Conservation (phyloP, 352 stramenopile species). For the Phytophthora nicotianae region DNA sequence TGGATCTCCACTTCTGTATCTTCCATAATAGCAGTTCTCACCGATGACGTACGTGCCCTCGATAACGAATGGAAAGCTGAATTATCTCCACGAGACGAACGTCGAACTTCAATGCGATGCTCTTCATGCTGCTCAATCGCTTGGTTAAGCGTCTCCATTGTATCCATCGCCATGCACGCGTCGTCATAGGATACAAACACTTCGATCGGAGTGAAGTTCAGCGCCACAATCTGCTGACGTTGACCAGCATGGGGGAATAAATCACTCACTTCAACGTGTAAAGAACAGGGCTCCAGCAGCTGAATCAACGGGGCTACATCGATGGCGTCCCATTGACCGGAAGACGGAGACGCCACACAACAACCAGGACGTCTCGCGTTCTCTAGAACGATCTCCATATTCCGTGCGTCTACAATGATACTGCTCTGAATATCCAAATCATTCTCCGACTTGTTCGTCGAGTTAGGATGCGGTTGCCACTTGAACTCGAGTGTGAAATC, state of each 20-base stretch:
- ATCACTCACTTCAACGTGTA: slow-evolving; percentile 72
- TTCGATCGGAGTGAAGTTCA: slow-evolving; percentile 79
- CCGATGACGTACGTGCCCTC: slow-evolving; percentile 33
- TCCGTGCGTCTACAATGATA: slow-evolving; percentile 57
- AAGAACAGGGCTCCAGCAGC: slow-evolving; percentile 74
- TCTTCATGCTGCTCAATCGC: slow-evolving; percentile 30
- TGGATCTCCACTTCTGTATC: slow-evolving; percentile 56
- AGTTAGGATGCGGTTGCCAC: slow-evolving; percentile 45
- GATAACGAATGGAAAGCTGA: slow-evolving; percentile 5
- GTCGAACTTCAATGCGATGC: too few species aligned
- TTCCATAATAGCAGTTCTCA: slow-evolving; percentile 17
- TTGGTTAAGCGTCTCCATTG: slow-evolving; percentile 50
- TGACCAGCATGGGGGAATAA: slow-evolving; percentile 69
- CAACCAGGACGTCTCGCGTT: slow-evolving; percentile 74
- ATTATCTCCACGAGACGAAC: slow-evolving; percentile 9
- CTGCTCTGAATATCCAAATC: slow-evolving; percentile 80
- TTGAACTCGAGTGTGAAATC: slow-evolving; percentile 64
- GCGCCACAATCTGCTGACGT: slow-evolving; percentile 74
- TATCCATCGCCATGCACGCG: slow-evolving; percentile 53
- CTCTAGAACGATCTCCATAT: slow-evolving; percentile 67
- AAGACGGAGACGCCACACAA: slow-evolving; percentile 40
- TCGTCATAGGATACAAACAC: slow-evolving; percentile 87
- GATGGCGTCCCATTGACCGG: slow-evolving; percentile 34
- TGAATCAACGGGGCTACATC: slow-evolving; percentile 62
- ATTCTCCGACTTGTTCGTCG: slow-evolving; percentile 15